phyloP scores from a whole-genome alignment of 768 basidiomycete genomes.

The Russula sp. region DNA sequence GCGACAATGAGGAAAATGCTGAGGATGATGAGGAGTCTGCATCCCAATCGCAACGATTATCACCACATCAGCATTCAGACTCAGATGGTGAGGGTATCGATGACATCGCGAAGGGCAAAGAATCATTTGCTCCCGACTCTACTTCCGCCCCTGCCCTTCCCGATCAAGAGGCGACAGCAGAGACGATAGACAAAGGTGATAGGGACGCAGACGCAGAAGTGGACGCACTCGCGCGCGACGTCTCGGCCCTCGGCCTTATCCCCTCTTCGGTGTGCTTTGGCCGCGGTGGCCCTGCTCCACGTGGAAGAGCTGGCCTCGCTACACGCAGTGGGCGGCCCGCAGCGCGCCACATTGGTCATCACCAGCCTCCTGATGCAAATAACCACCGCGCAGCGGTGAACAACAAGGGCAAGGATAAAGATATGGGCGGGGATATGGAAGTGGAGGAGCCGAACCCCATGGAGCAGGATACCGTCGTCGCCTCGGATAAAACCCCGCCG shows the following conservation, averaged over 20 bases:
- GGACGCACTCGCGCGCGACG: constrained; percentile 43
- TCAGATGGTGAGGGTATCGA: constrained; percentile 26
- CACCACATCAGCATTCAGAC: constrained; percentile 27
- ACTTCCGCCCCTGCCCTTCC: background rate
- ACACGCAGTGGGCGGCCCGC: constrained; percentile 7
- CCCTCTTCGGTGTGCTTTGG: constrained; percentile 69
- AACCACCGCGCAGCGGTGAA: background rate
- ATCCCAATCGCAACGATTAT: constrained; percentile 60
- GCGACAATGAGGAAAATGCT: constrained; percentile 27
- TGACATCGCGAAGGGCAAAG: constrained; percentile 4
- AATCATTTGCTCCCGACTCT: background rate
- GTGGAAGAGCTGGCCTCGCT: constrained; percentile 38
- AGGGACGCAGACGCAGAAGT: constrained; percentile 26
- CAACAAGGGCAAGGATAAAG: background rate
- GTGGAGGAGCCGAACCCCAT: constrained; percentile 4
- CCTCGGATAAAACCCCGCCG: background rate
- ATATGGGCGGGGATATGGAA: background rate
- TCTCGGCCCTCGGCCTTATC: constrained; percentile 49
- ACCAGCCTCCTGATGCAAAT: background rate
- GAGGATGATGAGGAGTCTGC: constrained; percentile 5
- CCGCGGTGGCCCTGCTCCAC: constrained; percentile 44
- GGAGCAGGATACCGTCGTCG: background rate
- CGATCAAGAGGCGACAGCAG: background rate
- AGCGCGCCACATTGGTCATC: background rate
- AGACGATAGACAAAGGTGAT: background rate